Base-by-base conservation (phyloP, 768 basidiomycete genomes). In the Dentipellis fragilis region DNA sequence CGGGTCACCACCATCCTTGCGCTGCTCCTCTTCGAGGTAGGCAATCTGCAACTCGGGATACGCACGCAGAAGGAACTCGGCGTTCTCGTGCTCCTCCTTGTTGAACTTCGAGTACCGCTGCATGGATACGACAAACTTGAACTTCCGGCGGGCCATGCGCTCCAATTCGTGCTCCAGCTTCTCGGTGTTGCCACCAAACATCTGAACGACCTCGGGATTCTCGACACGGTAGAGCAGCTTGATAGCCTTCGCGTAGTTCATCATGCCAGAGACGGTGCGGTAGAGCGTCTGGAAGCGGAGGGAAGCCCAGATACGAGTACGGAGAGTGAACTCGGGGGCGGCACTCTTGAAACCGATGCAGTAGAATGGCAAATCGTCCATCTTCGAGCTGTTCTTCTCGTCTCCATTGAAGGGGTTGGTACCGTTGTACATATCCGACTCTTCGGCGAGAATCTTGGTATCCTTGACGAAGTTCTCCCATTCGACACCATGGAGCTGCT, bases 401-500 rank as follows among this genome's bases (percentile, higher is more conserved):
- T 77, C 87, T 61, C 69, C 83, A 69, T 63, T 84, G 65, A 85
- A 85, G 9, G 84, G 91, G 60, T 80, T 82, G 49, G 79, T 72
- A 16, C 89, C 91, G 59, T 84, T 87, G 69, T 84, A 93, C 78
- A 86, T 80, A 35, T 86, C 82, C 2, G 91, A 90, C 67, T 99
- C 96, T 68, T 97, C 93, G 0, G 96, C 94, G 38, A 99, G 79
- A 62, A 99, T 99, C 77, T 93, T 98, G 66, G 96, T 99, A 68
- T 99, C 96, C 76, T 93, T 93, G 63, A 99, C 96, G 60, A 99
- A 98, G 70, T 99, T 98, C 71, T 95, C 92, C 96, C 96, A 99
- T 68, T 99, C 96, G 63, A 98, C 76, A 4, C 93, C 89, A 67
- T 99, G 96, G 39, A 99, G 81, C 67, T 98, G 96, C 72, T 99